These are phyloP conservation scores for Ballota nigra DNA, from an alignment of 257 asterid genomes.

Conservation along the genomic window DNA sequence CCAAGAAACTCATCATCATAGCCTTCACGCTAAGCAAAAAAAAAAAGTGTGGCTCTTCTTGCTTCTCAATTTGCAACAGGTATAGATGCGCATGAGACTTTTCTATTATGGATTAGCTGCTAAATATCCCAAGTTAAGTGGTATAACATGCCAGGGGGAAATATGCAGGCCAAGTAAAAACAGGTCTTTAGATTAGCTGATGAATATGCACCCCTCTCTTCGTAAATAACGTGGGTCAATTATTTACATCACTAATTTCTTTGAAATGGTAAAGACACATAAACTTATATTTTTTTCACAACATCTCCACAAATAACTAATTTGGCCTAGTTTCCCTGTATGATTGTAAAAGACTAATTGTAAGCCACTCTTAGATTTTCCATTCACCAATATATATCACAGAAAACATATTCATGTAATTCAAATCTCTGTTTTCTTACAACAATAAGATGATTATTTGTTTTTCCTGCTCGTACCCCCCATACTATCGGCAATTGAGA, in stretches of 20 bases:
- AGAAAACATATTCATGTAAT: neutral
- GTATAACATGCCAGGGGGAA: conserved; percentile 99
- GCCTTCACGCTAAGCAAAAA: too few species aligned
- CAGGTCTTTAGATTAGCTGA: conserved; percentile 1
- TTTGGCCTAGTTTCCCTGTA: neutral
- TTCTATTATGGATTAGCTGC: too few species aligned
- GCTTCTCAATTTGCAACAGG: too few species aligned
- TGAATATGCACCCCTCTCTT: too few species aligned
- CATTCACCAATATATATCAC: too few species aligned
- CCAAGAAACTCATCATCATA: too few species aligned
- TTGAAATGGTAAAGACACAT: neutral
- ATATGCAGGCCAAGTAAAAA: conserved; percentile 45
- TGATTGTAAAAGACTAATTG: neutral
- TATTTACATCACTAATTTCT: neutral
- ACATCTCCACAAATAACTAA: too few species aligned
- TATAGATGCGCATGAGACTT: too few species aligned
- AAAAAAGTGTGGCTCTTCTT: too few species aligned
- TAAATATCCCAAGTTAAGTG: conserved; percentile 82
- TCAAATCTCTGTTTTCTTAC: neutral
- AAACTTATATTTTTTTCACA: neutral
- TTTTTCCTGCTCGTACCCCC: neutral
- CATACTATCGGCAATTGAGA: neutral
- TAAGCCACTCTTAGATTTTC: neutral
- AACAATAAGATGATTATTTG: neutral
- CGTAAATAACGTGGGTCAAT: conserved; percentile 5